phyloP scores from a whole-genome alignment of 176 grass and related monocot species.

The Typha latifolia region DNA sequence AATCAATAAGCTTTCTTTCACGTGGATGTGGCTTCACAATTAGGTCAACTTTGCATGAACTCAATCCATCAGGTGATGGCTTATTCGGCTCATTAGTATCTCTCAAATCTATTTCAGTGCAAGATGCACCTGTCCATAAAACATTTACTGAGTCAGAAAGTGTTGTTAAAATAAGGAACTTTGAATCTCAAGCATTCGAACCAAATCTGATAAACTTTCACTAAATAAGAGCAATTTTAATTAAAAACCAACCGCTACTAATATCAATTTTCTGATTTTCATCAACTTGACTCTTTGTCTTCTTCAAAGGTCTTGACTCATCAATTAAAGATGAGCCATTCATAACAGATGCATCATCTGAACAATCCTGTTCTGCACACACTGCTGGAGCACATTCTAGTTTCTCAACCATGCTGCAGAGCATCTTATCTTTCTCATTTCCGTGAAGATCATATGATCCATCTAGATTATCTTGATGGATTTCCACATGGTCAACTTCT shows the following conservation, averaged over 20 bases:
- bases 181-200: constrained; percentile 1
- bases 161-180: background rate
- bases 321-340: constrained; percentile 24
- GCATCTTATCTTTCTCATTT: constrained; percentile 22
- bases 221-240: background rate
- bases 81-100: constrained; percentile 37
- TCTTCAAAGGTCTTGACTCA: constrained; percentile 58
- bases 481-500: constrained; percentile 16
- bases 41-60: constrained; percentile 43
- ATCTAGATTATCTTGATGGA: constrained; percentile 20
- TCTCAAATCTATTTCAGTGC: constrained; percentile 22
- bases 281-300: constrained; percentile 61
- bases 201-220: too few relatives aligned
- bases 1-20: constrained; percentile 90
- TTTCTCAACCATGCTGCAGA: constrained; percentile 11
- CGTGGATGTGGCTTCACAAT: constrained; percentile 40
- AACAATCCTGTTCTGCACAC: constrained; percentile 37
- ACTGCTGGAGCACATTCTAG: constrained; percentile 14
- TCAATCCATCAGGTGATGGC: constrained; percentile 21
- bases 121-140: constrained; percentile 31
- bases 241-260: constrained; percentile 24
- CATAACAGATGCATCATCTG: constrained; percentile 19
- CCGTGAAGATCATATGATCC: constrained; percentile 19
- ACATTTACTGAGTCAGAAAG: constrained; percentile 8
- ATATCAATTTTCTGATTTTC: constrained; percentile 19